phyloP scores from a whole-genome alignment of 257 asterid genomes.

The Petunia axillaris region DNA sequence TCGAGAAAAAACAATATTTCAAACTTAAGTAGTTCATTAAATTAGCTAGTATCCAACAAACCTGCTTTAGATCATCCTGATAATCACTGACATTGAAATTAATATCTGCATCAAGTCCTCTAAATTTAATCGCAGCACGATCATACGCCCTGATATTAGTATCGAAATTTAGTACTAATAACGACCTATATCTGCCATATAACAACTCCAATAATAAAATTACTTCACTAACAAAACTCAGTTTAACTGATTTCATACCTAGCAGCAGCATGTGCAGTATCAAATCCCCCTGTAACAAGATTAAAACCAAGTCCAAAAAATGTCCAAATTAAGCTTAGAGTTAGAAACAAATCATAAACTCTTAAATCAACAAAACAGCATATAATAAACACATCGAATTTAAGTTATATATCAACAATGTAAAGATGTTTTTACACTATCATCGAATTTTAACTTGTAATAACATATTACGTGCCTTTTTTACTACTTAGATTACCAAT shows the following conservation, averaged over 20 bases:
- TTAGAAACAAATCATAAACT: conserved; percentile 4
- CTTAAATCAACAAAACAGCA: conserved; percentile 21
- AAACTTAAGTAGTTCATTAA: not conserved
- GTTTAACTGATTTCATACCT: conserved; percentile 51
- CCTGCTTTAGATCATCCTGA: conserved; percentile 83
- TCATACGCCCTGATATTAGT: conserved; percentile 77
- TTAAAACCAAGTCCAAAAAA: conserved; percentile 8
- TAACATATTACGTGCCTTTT: too few relatives aligned
- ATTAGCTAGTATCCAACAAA: conserved; percentile 26
- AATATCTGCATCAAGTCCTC: conserved; percentile 93
- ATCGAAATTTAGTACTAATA: conserved; percentile 27
- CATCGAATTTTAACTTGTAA: too few relatives aligned
- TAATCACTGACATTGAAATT: conserved; percentile 79
- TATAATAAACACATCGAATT: not conserved
- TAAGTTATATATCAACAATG: too few relatives aligned
- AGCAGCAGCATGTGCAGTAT: conserved; percentile 98
- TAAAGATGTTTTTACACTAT: too few relatives aligned
- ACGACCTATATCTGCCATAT: not conserved
- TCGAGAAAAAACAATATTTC: not conserved
- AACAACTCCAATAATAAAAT: conserved; percentile 21
- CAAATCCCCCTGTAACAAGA: conserved; percentile 77
- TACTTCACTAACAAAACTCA: conserved; percentile 11
- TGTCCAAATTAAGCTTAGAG: not conserved
- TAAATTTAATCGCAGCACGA: conserved; percentile 93
- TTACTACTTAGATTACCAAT: too few relatives aligned